Base-by-base conservation (phyloP, 805 yeast species). In the Nakazawaea populi region DNA sequence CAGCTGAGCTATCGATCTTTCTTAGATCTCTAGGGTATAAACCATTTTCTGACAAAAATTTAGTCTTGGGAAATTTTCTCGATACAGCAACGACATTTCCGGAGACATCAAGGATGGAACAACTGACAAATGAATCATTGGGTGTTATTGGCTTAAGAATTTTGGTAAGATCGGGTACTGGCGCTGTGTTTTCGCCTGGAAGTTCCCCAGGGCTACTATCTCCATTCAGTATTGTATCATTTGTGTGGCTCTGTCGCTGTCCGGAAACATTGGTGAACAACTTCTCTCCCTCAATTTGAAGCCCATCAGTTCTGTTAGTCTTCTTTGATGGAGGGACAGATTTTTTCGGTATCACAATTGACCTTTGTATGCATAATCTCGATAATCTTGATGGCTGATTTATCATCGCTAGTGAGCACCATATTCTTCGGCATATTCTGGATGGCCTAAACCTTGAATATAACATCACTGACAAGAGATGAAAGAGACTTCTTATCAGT, bases 11-110 rank as follows among this genome's bases (percentile, higher is more conserved):
- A 60, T 92, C 96, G 48, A 91, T 85, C 61, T 88, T 90, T 32
- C 97, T 69, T 55, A 91, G 70, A 65, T 91, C 97, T 67, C 97
- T 72, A 1, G 97, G 96, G 55, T 84, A 89, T 30, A 91, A 64
- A 28, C 83, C 79, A 65, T 89, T 86, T 44, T 86, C 82, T 49
- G 69, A 73, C 8, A 92, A 73, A 53, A 92, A 77, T 49, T 82
- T 83, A 47, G 86, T 76, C 60, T 89, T 80, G 54, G 89, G 88
- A 64, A 85, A 82, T 59, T 83, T 87, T 43, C 82, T 76, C 1
- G 92, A 83, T 2, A 86, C 83, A 0, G 86, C 82, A 1, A 76
- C 73, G 28, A 88, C 82, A 41, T 81, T 76, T 0, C 98, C 97
- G 2, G 72, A 63, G 3, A 61, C 55, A 60, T 91, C 90, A 56